Base-by-base conservation (phyloP, 2,329 filamentous ascomycete genomes). In the Neoscytalidium dimidiatum region DNA sequence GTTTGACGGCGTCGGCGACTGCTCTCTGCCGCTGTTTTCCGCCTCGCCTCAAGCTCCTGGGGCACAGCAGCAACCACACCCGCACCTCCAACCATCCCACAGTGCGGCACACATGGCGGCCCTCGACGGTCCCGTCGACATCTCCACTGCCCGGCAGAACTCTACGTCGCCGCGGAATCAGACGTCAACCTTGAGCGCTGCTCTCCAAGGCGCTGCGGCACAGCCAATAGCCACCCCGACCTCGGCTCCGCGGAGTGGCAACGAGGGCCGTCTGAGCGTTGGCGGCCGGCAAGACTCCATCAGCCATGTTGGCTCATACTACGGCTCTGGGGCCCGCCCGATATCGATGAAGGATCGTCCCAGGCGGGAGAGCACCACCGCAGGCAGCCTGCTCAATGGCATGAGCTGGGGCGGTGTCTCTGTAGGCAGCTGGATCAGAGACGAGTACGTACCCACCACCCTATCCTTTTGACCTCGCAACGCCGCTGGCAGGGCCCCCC, bases 391-490 rank as follows among this genome's bases (percentile, higher is more conserved):
- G 67, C 81, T 86, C 60, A 90, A 89, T 68, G 94, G 94, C 72
- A 93, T 97, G 89, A 97, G 94, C 79, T 99, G 94, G 94, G 94
- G 94, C 75, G 94, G 94, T 69, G 88, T 97, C 67, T 98, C 94
- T 8, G 92, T 98, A 69, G 94, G 94, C 68, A 98, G 94, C 74
- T 98, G 96, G 84, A 95, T 99, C 78, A 87, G 92, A 78, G 94
- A 99, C 81, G 95, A 99, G 95, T 99, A 88, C 88, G 94, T 90
- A 33, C 8, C 33, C 19, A 19, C 14, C 26, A 17, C 43, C 29
- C 58, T 17, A 44, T 43, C 23, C 17, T 26, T 33, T 7, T 7
- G 13, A n/a, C 29, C 49, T n/a, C 28, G 33, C 28, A n/a, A n/a
- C n/a, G n/a, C 49, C n/a, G 38, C 38, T 52, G 31, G 8, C 21